These are phyloP conservation scores for Populus nigra DNA, from an alignment of 345 rosid species.

Conservation along the genomic window DNA sequence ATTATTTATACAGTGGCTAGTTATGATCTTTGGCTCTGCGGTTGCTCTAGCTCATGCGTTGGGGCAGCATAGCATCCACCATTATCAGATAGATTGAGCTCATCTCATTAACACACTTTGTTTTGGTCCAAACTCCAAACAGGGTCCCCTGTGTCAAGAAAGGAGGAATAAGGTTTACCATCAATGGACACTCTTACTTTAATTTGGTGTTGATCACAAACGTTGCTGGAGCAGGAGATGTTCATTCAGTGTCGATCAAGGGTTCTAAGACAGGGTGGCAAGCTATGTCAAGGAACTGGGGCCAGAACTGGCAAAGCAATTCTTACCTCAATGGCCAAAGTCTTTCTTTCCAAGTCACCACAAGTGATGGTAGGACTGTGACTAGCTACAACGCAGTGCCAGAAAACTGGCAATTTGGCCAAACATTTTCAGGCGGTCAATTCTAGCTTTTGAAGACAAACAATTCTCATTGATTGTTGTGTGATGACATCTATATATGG, in stretches of 20 bases:
- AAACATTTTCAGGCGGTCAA: slow-evolving; percentile 73
- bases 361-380: slow-evolving; percentile 79
- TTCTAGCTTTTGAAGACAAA: slow-evolving; percentile 28
- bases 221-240: slow-evolving; percentile 89
- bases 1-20: not conserved
- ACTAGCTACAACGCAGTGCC: slow-evolving; percentile 63
- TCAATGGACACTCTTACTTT: slow-evolving; percentile 96
- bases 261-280: slow-evolving; percentile 93
- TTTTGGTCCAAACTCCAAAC: slow-evolving; percentile 10
- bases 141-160: slow-evolving; percentile 84
- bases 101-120: not conserved
- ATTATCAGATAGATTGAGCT: not conserved
- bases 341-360: slow-evolving; percentile 83
- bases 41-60: too few species aligned
- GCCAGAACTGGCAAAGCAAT: slow-evolving; percentile 99
- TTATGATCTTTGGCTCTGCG: too few species aligned
- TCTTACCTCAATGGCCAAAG: slow-evolving; percentile 72
- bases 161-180: slow-evolving; percentile 84
- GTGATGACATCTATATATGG: slow-evolving; percentile 19
- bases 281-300: slow-evolving; percentile 94
- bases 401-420: slow-evolving; percentile 79
- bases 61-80: too few species aligned
- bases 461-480: not conserved
- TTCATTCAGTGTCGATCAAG: slow-evolving; percentile 71
- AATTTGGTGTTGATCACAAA: slow-evolving; percentile 77